phyloP scores from a whole-genome alignment of 441 rosid species.

The Corymbia citriodora region DNA sequence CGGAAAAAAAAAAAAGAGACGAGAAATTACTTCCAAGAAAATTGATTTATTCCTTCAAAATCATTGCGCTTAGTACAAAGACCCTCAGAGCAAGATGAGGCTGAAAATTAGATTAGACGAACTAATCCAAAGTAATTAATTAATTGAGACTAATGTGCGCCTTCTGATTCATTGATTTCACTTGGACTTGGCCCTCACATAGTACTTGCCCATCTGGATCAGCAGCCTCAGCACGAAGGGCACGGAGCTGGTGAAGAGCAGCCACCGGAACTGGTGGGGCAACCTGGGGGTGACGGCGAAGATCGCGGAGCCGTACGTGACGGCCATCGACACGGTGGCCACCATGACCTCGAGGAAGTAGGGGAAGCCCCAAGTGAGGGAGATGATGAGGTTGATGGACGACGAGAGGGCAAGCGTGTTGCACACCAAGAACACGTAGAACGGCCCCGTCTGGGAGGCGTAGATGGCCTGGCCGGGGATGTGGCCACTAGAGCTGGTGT shows the following conservation, averaged over 20 bases:
- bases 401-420: background rate
- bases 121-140: background rate
- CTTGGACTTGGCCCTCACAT: background rate
- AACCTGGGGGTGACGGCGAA: background rate
- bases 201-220: background rate
- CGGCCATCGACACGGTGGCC: background rate
- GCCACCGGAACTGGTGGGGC: background rate
- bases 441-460: background rate
- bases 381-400: background rate
- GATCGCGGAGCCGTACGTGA: background rate
- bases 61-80: background rate
- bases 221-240: background rate
- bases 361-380: background rate
- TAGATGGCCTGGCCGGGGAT: background rate
- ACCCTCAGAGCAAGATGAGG: background rate
- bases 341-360: background rate
- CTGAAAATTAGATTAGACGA: background rate
- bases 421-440: background rate
- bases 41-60: background rate
- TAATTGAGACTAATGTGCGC: background rate
- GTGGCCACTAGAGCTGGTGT: background rate
- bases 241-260: background rate
- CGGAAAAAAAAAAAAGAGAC: background rate
- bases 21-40: background rate
- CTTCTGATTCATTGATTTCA: background rate